Percentiles rank a stretch among this genome's conserved stretches.
Conservation (phyloP, 768 basidiomycete species). For the Naganishia kalamii region DNA sequence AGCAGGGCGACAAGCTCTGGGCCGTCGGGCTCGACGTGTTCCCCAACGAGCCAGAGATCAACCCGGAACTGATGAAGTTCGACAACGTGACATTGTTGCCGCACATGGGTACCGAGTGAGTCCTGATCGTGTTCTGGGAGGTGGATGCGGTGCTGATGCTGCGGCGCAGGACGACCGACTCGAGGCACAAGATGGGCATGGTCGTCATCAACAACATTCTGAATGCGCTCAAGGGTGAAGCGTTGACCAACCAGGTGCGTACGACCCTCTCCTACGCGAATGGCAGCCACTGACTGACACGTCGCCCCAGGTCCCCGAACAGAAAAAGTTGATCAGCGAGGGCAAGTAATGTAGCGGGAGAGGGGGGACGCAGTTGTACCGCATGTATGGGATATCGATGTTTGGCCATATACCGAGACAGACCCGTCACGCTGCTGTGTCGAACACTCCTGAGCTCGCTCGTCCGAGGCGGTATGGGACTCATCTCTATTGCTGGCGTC, state of each 20-base stretch:
- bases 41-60: constrained; percentile 77
- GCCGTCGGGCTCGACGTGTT: constrained; percentile 79
- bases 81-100: constrained; percentile 80
- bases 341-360: not conserved
- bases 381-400: not conserved
- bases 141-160: not conserved
- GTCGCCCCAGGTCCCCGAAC: not conserved
- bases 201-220: constrained; percentile 36
- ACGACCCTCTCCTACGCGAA: too few species aligned
- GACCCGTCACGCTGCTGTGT: too few species aligned
- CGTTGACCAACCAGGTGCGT: constrained; percentile 35
- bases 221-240: constrained; percentile 34
- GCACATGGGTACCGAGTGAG: constrained; percentile 63
- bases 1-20: constrained; percentile 66
- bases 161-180: constrained; percentile 15
- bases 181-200: constrained; percentile 33
- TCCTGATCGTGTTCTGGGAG: not conserved
- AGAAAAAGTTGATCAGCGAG: constrained; percentile 13
- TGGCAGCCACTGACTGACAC: not conserved
- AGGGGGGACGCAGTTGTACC: not conserved
- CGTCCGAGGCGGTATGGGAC: too few species aligned
- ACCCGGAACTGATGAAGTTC: constrained; percentile 69
- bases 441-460: too few species aligned
- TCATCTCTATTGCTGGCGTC: too few species aligned
- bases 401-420: not conserved